Evolutionary conservation across 257 asterid species (phyloP).

Genomic region (Primulina eburnea): DNA sequence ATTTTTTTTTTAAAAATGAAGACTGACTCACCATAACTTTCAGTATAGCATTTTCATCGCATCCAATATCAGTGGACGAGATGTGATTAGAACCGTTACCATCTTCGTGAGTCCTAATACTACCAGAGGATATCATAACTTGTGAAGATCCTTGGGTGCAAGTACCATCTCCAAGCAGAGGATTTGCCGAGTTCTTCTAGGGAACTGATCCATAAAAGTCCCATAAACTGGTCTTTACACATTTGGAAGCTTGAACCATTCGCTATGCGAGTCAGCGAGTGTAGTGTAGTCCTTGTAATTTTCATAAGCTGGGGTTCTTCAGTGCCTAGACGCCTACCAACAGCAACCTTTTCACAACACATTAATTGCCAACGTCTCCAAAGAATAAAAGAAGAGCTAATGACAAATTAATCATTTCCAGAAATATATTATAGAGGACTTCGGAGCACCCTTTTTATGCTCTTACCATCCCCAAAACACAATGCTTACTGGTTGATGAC

Average conservation of each 20-base stretch:
- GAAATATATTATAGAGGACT: not conserved
- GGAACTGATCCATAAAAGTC: conserved; percentile 67
- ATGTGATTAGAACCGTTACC: conserved; percentile 67
- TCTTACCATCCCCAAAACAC: not conserved
- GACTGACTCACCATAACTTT: conserved; percentile 86
- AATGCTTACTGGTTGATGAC: not conserved
- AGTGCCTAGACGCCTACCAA: conserved; percentile 78
- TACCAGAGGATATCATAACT: conserved; percentile 58
- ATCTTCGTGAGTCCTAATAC: conserved; percentile 61
- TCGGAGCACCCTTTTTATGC: not conserved
- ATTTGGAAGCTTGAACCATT: conserved; percentile 95
- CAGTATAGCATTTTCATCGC: conserved; percentile 84
- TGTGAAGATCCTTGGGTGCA: conserved; percentile 78
- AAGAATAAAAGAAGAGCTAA: not conserved
- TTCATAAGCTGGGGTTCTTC: conserved; percentile 97
- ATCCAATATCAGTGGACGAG: conserved; percentile 57
- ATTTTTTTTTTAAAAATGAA: not conserved
- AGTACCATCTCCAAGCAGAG: conserved; percentile 50
- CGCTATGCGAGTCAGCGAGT: conserved; percentile 74
- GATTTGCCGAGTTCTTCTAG: conserved; percentile 63
- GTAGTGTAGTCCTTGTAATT: conserved; percentile 70
- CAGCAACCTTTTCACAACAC: conserved; percentile 65
- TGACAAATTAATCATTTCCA: not conserved
- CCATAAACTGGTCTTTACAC: conserved; percentile 95
- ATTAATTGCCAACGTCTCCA: conserved; percentile 10